Evolutionary conservation across 2,329 filamentous ascomycete genomes (phyloP).

Genomic region (Neonectria punicea): DNA sequence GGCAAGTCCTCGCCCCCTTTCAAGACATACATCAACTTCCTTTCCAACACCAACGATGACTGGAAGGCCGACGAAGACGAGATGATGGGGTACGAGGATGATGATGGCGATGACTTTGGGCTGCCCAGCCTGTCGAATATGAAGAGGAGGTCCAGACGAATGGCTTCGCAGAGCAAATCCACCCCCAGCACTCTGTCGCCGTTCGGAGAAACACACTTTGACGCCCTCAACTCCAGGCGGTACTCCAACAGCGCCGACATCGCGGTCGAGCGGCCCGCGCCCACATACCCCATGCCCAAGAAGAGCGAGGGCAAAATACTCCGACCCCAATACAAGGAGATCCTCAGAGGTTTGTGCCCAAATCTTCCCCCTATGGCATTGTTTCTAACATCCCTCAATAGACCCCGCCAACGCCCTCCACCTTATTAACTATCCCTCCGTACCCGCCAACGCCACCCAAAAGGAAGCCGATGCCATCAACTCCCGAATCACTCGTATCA

Average conservation of each 20-base stretch:
- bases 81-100: constrained; percentile 82
- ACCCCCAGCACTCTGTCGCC: constrained; percentile 49
- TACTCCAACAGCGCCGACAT: constrained; percentile 93
- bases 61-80: constrained; percentile 84
- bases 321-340: constrained; percentile 97
- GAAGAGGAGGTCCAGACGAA: constrained; percentile 74
- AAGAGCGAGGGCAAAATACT: constrained; percentile 95
- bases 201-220: constrained; percentile 50
- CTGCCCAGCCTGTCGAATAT: constrained; percentile 92
- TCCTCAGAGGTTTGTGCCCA: constrained; percentile 71
- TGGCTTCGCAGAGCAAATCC: constrained; percentile 55
- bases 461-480: constrained; percentile 90
- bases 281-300: constrained; percentile 87
- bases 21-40: constrained; percentile 81
- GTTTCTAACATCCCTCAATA: constrained; percentile 41
- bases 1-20: constrained; percentile 69
- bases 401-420: constrained; percentile 94
- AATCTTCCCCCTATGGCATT: neutral
- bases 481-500: constrained; percentile 90
- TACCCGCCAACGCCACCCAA: constrained; percentile 76
- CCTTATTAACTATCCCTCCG: constrained; percentile 86
- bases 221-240: constrained; percentile 59
- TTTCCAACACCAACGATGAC: constrained; percentile 83
- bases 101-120: constrained; percentile 95
- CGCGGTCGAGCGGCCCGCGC: constrained; percentile 85